Conservation (phyloP, 495 filamentous ascomycete genomes). For the Penicillium pancosmium region DNA sequence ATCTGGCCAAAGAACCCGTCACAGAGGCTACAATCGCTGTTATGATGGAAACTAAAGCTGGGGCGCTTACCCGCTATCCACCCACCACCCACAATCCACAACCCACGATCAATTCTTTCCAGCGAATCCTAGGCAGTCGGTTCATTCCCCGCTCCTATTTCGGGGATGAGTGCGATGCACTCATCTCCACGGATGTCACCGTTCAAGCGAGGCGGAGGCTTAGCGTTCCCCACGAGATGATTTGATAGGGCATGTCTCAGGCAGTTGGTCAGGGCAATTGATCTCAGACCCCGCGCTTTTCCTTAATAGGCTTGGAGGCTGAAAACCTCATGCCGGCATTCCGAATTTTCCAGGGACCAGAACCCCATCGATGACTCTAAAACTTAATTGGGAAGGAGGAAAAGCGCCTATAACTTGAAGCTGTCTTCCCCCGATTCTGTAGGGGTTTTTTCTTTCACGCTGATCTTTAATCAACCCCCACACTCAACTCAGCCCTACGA, state of each 20-base stretch:
- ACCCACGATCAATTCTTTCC: not conserved
- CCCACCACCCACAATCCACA: not conserved
- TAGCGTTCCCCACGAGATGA: not conserved
- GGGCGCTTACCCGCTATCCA: too few species aligned
- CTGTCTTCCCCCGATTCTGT: not conserved
- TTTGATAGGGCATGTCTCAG: not conserved
- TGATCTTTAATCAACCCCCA: not conserved
- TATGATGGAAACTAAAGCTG: too few species aligned
- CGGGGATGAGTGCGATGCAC: not conserved
- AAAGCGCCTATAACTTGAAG: not conserved
- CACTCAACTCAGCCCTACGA: not conserved
- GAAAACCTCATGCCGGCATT: not conserved
- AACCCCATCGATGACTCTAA: not conserved
- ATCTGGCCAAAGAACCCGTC: too few species aligned
- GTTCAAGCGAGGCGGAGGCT: not conserved
- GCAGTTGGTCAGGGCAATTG: not conserved
- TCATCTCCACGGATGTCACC: not conserved
- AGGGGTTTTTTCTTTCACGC: not conserved
- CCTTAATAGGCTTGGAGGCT: not conserved
- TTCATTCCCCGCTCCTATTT: not conserved
- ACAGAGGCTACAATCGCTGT: too few species aligned
- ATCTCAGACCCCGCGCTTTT: not conserved
- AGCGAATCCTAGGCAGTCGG: not conserved
- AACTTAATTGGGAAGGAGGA: not conserved
- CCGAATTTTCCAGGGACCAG: too few species aligned